phyloP scores from a whole-genome alignment of 1,284 basidiomycete species.

The Schizophyllum amplum region DNA sequence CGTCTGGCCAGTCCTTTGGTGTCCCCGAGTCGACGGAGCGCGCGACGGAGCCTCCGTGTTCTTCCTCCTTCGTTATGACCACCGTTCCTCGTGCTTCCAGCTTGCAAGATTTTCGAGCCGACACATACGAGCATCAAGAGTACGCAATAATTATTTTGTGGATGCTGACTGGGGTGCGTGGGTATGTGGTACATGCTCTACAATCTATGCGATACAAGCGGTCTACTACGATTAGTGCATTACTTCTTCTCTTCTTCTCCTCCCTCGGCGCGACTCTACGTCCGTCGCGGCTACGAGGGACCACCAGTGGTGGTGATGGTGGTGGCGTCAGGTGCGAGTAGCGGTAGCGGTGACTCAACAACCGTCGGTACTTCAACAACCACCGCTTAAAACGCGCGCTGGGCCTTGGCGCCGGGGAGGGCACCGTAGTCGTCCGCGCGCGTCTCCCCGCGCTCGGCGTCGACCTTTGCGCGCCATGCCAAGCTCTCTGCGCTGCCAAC shows the following conservation, averaged over 20 bases:
- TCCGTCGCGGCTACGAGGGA: not conserved
- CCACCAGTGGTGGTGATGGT: not conserved
- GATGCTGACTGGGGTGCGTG: not conserved
- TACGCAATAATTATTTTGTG: not conserved
- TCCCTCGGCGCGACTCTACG: not conserved
- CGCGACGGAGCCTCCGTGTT: too few species aligned
- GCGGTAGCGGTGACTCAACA: not conserved
- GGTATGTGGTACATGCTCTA: not conserved
- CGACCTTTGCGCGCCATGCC: not conserved
- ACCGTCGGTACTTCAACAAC: not conserved
- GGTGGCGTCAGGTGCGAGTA: too few species aligned
- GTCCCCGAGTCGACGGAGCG: too few species aligned
- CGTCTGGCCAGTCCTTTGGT: too few species aligned
- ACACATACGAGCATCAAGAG: not conserved
- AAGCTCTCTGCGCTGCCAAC: constrained; percentile 3
- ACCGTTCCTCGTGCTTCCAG: too few species aligned
- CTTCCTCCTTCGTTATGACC: too few species aligned
- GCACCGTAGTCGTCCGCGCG: constrained; percentile 5
- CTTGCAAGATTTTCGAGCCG: too few species aligned
- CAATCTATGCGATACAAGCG: not conserved
- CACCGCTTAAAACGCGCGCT: constrained; percentile 1
- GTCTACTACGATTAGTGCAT: not conserved
- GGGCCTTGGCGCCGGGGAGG: not conserved
- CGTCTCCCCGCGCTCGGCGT: constrained; percentile 2
- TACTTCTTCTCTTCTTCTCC: not conserved